phyloP scores from a whole-genome alignment of 1,284 basidiomycete genomes.

The Ceratobasidium sp. region DNA sequence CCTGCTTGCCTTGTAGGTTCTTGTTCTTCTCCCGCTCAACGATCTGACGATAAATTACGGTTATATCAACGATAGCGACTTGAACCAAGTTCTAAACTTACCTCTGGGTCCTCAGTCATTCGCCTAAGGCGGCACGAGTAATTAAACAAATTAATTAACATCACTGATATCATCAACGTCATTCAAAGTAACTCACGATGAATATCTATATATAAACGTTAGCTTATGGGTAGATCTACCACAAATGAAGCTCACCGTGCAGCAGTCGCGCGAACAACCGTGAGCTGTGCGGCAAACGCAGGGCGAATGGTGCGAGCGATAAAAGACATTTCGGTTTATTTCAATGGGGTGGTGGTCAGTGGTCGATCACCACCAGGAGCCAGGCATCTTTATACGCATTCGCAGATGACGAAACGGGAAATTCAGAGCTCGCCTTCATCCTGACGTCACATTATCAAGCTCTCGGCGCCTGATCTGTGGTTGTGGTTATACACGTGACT shows the following conservation, averaged over 20 bases:
- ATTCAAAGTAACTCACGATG: slow-evolving; percentile 4
- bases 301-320: slow-evolving; percentile 38
- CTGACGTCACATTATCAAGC: slow-evolving; percentile 26
- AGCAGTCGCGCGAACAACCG: slow-evolving; percentile 5
- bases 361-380: background rate
- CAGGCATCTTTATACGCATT: slow-evolving; percentile 22
- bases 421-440: slow-evolving; percentile 15
- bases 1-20: slow-evolving; percentile 65
- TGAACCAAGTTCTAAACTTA: slow-evolving; percentile 53
- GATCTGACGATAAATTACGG: slow-evolving; percentile 56
- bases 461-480: slow-evolving; percentile 20
- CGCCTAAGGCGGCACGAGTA: background rate
- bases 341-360: slow-evolving; percentile 17
- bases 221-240: background rate
- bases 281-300: slow-evolving; percentile 14
- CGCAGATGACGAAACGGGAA: slow-evolving; percentile 1
- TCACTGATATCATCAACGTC: background rate
- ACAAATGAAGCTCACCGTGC: slow-evolving; percentile 13
- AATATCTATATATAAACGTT: background rate
- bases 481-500: slow-evolving; percentile 14
- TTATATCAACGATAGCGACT: background rate
- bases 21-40: slow-evolving; percentile 71
- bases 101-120: slow-evolving; percentile 68
- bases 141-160: background rate
- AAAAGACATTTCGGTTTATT: slow-evolving; percentile 3